phyloP scores from a whole-genome alignment of 2,329 filamentous ascomycete species.

The Diaporthe humulicola region DNA sequence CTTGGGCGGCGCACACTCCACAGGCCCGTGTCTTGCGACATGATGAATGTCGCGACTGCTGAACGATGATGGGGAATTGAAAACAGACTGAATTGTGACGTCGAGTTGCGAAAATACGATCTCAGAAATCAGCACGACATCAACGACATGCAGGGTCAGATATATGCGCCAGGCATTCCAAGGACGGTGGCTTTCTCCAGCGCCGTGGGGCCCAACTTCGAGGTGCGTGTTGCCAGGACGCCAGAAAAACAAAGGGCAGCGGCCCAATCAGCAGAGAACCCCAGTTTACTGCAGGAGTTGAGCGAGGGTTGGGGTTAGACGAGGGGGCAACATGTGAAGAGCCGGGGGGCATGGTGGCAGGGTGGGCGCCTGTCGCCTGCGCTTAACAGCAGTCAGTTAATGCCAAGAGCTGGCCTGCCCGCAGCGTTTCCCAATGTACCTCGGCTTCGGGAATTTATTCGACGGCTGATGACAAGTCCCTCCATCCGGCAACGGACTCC shows the following conservation, averaged over 20 bases:
- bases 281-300: not conserved
- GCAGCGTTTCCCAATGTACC: conserved; percentile 11
- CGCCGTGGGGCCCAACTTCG: conserved; percentile 28
- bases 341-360: not conserved
- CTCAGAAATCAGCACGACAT: not conserved
- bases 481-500: not conserved
- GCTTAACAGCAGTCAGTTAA: conserved; percentile 8
- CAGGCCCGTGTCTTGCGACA: conserved; percentile 89
- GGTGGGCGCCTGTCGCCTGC: not conserved
- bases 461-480: conserved; percentile 28
- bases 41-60: conserved; percentile 54
- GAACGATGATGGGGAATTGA: not conserved
- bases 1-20: conserved; percentile 93
- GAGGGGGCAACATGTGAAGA: not conserved
- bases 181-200: conserved; percentile 21
- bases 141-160: conserved; percentile 1
- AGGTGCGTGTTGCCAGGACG: conserved; percentile 36
- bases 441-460: conserved; percentile 26
- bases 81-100: not conserved
- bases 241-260: conserved; percentile 36
- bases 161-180: conserved; percentile 20
- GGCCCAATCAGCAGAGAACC: conserved; percentile 20
- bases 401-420: conserved; percentile 25
- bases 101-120: not conserved
- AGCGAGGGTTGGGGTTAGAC: not conserved